Percentiles rank a stretch among this genome's conserved stretches.
These are phyloP conservation scores for Glycine soja DNA, from an alignment of 306 rosid species.

Conservation along the genomic window DNA sequence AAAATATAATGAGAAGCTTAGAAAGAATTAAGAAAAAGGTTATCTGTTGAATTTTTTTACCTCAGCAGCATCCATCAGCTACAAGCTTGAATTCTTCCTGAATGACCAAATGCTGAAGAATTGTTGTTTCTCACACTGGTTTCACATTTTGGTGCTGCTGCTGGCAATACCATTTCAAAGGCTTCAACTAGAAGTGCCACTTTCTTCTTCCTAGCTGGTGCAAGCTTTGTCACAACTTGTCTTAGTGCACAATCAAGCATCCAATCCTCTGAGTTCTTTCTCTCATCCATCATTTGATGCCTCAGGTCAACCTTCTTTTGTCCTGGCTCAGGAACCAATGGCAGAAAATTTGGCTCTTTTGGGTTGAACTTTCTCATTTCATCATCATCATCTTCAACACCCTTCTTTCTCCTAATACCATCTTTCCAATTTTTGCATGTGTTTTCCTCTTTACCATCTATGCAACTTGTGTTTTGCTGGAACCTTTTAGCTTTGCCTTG, in stretches of 20 bases:
- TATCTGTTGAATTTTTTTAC: constrained; percentile 41
- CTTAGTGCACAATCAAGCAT: constrained; percentile 89
- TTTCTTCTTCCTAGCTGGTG: constrained; percentile 93
- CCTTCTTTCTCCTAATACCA: constrained; percentile 49
- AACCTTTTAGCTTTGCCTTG: constrained; percentile 13
- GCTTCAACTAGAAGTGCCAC: constrained; percentile 96
- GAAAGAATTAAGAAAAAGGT: neutral
- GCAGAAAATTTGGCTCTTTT: constrained; percentile 78
- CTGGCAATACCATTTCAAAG: constrained; percentile 78
- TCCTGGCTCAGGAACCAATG: constrained; percentile 68
- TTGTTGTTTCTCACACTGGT: constrained; percentile 45
- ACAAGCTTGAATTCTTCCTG: constrained; percentile 80
- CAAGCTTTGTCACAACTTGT: constrained; percentile 76
- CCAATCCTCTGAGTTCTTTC: constrained; percentile 90
- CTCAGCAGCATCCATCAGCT: constrained; percentile 56
- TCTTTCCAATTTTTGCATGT: constrained; percentile 48
- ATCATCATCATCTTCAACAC: constrained; percentile 58
- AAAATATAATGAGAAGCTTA: neutral
- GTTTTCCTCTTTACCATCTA: constrained; percentile 36
- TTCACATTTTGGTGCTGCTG: constrained; percentile 59
- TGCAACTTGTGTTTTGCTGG: constrained; percentile 16
- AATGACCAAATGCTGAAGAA: constrained; percentile 51
- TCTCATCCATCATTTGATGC: constrained; percentile 85
- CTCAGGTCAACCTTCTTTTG: constrained; percentile 78
- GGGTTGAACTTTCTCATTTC: constrained; percentile 72